Base-by-base conservation (phyloP, 2,329 filamentous ascomycete species). In the Alternaria ventricosa region DNA sequence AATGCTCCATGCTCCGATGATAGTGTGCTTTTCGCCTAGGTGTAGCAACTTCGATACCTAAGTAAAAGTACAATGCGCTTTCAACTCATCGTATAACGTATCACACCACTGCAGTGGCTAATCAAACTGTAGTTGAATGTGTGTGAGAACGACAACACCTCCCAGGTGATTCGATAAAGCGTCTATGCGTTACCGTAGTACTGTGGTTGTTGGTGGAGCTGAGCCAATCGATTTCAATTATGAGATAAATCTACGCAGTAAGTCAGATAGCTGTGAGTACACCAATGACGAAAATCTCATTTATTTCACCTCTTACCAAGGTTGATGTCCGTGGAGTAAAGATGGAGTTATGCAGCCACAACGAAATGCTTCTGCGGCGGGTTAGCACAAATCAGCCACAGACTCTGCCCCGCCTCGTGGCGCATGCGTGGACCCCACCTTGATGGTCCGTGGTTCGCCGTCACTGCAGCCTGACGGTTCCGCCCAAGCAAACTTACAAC, bases 391-490 rank as follows among this genome's bases (percentile, higher is more conserved):
- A 57, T 50, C 27, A 63, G 60, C 60, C 60, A 63, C 56, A 55
- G 20, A 5, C 10, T 23, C 7, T 63, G 56, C 56, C 60, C 60
- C 60, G 56, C 60, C 56, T 60, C 43, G 60, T 63, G 60, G 60
- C 61, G 61, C 57, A 33, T 18, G 43, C 7, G 2, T 13, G 18
- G 28, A 45, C 61, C 61, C 61, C 61, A 63, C 61, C 45, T 51
- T 46, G 7, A 30, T 63, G 61, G 57, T 51, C 61, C 43, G 61
- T 56, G 60, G 57, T 50, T 30, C 56, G 49, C 36, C 25, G 55
- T 41, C 22, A 55, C 47, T 60, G 50, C 60, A 63, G 61, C 57
- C 61, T 63, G 61, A 63, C 57, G 25, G 23, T 28, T 41, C 25
- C 47, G 41, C n/a, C 50, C 28, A 46, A 49, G 56, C 27, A 43